A percentile compares a stretch with the other conserved stretches of the same genome.
These are phyloP conservation scores for Phyllostachys edulis DNA, from an alignment of 176 grass and related monocot genomes.

Conservation along the genomic window DNA sequence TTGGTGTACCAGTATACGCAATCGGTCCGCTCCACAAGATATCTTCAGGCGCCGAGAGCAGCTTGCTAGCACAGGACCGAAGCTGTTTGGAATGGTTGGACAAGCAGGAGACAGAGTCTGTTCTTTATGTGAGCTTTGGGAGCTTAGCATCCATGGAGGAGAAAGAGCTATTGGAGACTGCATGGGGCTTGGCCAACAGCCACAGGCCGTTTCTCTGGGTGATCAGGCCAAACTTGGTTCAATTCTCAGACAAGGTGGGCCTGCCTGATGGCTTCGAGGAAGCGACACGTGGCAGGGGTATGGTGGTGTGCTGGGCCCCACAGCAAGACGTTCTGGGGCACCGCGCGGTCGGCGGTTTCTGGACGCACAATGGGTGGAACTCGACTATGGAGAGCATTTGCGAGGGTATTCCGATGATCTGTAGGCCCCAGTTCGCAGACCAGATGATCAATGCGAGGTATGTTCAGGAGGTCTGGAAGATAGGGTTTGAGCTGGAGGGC, in stretches of 20 bases:
- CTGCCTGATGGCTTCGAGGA: conserved; percentile 31
- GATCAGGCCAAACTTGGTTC: conserved; percentile 5
- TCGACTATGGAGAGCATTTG: conserved; percentile 44
- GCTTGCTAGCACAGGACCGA: conserved; percentile 22
- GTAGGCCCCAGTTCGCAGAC: conserved; percentile 29
- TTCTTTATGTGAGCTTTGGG: conserved; percentile 50
- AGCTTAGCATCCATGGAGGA: conserved; percentile 25
- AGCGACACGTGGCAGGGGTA: neutral
- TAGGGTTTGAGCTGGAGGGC: conserved; percentile 37
- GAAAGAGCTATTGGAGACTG: conserved; percentile 9
- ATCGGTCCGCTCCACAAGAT: conserved; percentile 47
- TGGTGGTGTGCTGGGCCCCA: conserved; percentile 30
- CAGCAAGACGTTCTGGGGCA: conserved; percentile 40
- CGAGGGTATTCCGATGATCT: conserved; percentile 46
- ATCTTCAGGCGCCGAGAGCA: neutral
- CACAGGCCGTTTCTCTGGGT: conserved; percentile 31
- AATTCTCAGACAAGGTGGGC: neutral
- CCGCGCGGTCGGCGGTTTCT: conserved; percentile 31
- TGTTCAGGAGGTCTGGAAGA: conserved; percentile 35
- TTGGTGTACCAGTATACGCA: neutral
- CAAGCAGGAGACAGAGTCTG: conserved; percentile 1
- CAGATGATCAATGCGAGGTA: conserved; percentile 53
- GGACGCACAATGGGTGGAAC: conserved; percentile 51
- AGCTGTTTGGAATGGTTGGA: conserved; percentile 37
- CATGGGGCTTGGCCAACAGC: conserved; percentile 38